Base-by-base conservation (phyloP, 2,329 filamentous ascomycete species). In the Paracamarosporium sp. region DNA sequence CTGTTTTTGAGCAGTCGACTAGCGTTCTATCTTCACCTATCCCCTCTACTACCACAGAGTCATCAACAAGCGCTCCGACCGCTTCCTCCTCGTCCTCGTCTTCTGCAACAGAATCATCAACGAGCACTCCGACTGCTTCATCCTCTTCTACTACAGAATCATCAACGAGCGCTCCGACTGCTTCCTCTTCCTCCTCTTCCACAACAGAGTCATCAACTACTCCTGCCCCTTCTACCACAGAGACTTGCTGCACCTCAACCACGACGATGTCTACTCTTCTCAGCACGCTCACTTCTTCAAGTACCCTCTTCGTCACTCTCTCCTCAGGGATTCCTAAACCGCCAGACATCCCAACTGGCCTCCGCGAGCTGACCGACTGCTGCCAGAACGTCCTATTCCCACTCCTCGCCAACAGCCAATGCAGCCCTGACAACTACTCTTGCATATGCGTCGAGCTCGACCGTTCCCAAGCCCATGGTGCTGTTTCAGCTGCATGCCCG, bases 371-470 rank as follows among this genome's bases (percentile, higher is more conserved):
- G 20, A 51, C 54, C 15, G 45, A 64, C 33, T 69, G 67, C 56
- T 53, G 55, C 41, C 66, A 67, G 63, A 45, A 33, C 28, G 59
- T 68, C 44, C 40, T 69, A 52, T 65, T 68, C 54, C 55, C 61
- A 5, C 40, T 51, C 13, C 50, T 71, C 48, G 43, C 59, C 25
- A 52, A 60, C 50, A 62, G 58, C 60, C 35, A 59, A 25, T 68
- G 62, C 61, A 65, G 58, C 46, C 59, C 60, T 2, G 53, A 45
- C 24, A 55, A 66, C 53, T 64, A 65, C 57, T 48, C 52, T 35
- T 70, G 66, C 60, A 63, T 70, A 36, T 69, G 68, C 55, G n/a
- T 47, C 4, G 56, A 63, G 54, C 57, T 70, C 51, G 40, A 54
- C 35, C 50, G 33, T 17, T 53, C 64, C 30, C 31, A 33, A 24